Evolutionary conservation across 1,139 yeast genomes (phyloP), one percentile per base, ranked within the genome.

Genomic region (Geotrichum bryndzae): DNA sequence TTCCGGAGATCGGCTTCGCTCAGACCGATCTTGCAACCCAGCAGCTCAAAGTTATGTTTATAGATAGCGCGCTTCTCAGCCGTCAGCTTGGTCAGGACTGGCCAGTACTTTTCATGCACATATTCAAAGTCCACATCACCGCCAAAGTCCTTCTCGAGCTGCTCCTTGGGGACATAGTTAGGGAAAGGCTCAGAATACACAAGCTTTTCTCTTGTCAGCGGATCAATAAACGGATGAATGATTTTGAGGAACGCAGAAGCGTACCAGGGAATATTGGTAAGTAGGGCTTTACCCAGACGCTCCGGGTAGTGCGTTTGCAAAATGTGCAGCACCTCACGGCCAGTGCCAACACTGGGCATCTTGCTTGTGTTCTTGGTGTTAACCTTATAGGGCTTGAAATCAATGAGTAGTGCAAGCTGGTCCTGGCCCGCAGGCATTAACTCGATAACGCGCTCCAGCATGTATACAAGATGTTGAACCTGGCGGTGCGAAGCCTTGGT

Each of bases 401-500:
- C 98, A 66, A 92, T 92, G 67, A 94, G 78, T 61, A 94, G 77
- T 1, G 97, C 97, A 59, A 92, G 79, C 45, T 94, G 88, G 71
- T 91, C 98, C 74, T 92, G 98, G 8, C 98, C 98, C 0, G 91
- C 84, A 2, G 97, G 97, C 97, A 92, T 92, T 74, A 84, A 87
- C 72, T 90, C 95, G 61, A 92, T 91, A 45, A 88, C 94, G 63
- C 92, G 81, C 73, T 94, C 99, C 66, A 94, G 80, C 90, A 88
- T 88, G 77, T 81, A 94, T 8, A 94, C 98, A 69, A 94, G 79
- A 73, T 90, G 96, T 74, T 94, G 96, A 10, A 94, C 96, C 72
- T 94, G 99, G 68, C 88, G 83, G 62, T 87, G 86, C 1, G 95
- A 84, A 3, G 94, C 84, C 68, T 89, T 84, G 15, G 99, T 94